A percentile compares a stretch with the other conserved stretches of the same genome.
phyloP scores from a whole-genome alignment of 139 green algal genomes.

The Nannochloris sp. region DNA sequence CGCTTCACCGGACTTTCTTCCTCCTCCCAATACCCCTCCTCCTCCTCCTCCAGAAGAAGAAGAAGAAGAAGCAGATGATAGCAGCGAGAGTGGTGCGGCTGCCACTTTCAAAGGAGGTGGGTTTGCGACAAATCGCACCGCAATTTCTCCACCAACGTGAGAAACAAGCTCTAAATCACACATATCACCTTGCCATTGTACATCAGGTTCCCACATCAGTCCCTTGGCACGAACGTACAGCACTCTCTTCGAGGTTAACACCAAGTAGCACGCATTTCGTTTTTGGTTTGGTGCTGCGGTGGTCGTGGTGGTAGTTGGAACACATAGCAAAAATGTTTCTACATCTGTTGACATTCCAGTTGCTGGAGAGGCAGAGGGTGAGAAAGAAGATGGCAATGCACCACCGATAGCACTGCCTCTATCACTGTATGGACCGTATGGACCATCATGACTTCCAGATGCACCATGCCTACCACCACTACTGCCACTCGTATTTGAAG shows the following conservation, averaged over 20 bases:
- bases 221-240: slow-evolving; percentile 12
- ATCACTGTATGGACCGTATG: no score
- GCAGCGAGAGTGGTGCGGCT: neutral
- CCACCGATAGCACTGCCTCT: neutral
- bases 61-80: neutral
- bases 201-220: slow-evolving; percentile 1
- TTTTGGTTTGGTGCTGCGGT: no score
- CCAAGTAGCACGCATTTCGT: slow-evolving; percentile 12
- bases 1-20: neutral
- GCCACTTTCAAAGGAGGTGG: neutral
- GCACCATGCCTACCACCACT: no score
- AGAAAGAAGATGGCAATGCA: neutral
- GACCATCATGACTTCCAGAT: neutral
- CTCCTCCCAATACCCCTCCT: neutral
- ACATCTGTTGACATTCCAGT: neutral
- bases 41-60: neutral
- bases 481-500: no score
- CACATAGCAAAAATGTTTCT: slow-evolving; percentile 28
- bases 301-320: slow-evolving; percentile 7
- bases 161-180: slow-evolving; percentile 14
- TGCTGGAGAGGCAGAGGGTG: neutral
- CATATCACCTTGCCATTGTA: slow-evolving; percentile 10
- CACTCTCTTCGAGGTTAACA: slow-evolving; percentile 22
- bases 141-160: neutral
- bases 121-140: neutral